Conservation (phyloP, 495 filamentous ascomycete genomes). For the Xylaria grammica region DNA sequence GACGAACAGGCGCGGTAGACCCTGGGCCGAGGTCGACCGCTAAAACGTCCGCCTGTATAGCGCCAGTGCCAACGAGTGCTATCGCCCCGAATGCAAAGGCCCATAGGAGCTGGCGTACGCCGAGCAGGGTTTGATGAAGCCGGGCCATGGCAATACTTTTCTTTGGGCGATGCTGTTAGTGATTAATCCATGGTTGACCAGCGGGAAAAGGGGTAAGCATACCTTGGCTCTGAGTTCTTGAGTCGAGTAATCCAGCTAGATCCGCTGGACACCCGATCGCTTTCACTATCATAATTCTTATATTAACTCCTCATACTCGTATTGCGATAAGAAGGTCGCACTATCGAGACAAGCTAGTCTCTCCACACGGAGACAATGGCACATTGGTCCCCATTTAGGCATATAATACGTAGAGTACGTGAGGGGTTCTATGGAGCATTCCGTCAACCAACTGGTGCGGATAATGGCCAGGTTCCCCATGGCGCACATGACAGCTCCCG, state of each 20-base stretch:
- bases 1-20: constrained; percentile 29
- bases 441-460: constrained; percentile 24
- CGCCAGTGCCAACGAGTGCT: constrained; percentile 15
- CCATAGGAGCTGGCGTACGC: constrained; percentile 21
- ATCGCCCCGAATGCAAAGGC: constrained; percentile 12
- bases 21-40: constrained; percentile 26
- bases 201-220: constrained; percentile 1
- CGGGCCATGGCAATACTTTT: constrained; percentile 15
- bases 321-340: neutral
- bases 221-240: neutral
- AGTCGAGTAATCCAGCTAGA: neutral
- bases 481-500: neutral
- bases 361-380: neutral
- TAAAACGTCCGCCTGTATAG: constrained; percentile 11
- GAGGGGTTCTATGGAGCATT: constrained; percentile 17
- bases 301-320: neutral
- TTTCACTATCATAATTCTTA: neutral
- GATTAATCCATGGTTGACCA: neutral
- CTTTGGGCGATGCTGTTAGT: neutral
- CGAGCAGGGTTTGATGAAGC: constrained; percentile 3
- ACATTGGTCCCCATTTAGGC: neutral
- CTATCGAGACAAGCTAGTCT: neutral
- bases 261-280: too few relatives aligned
- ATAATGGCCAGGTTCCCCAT: constrained; percentile 15
- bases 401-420: neutral